A percentile compares a stretch with the other conserved stretches of the same genome.
Conservation (phyloP, 139 green algal genomes). For the Coccomyxa sp. region DNA sequence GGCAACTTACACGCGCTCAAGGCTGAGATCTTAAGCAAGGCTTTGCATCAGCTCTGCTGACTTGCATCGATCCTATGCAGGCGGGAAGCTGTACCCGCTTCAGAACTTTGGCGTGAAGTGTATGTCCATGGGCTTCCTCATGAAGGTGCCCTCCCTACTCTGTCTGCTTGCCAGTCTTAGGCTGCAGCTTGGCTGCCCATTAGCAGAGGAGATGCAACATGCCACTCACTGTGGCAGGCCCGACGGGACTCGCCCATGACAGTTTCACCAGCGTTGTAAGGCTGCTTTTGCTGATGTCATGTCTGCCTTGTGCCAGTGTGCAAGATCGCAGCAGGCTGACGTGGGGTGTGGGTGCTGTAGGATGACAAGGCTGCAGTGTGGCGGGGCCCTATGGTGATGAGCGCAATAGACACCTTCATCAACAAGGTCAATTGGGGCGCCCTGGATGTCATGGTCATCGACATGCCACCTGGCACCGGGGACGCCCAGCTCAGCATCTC, state of each 20-base stretch:
- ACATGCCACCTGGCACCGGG: slow-evolving; percentile 90
- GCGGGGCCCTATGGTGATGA: slow-evolving; percentile 90
- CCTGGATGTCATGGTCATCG: slow-evolving; percentile 87
- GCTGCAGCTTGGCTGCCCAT: no score
- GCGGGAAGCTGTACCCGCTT: slow-evolving; percentile 45
- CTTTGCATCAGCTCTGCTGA: neutral
- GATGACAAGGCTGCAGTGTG: slow-evolving; percentile 73
- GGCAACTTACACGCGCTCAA: no score
- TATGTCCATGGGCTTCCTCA: slow-evolving; percentile 91
- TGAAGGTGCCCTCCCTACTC: slow-evolving; percentile 38
- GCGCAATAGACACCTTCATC: slow-evolving; percentile 81
- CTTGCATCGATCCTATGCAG: slow-evolving; percentile 10
- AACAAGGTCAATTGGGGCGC: slow-evolving; percentile 69
- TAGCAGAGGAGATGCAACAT: no score
- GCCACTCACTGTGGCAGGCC: no score
- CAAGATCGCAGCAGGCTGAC: no score
- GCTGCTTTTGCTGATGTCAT: no score
- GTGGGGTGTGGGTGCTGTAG: slow-evolving; percentile 18
- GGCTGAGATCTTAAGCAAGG: neutral
- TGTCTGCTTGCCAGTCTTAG: no score
- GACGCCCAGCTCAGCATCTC: slow-evolving; percentile 77
- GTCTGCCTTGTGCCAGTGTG: no score
- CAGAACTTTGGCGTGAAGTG: slow-evolving; percentile 71
- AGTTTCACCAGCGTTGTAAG: no score
- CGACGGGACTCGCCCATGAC: no score